Evolutionary conservation across 306 rosid species (phyloP), one percentile per base, ranked within the genome.

Genomic region (Quercus berberidifolia): DNA sequence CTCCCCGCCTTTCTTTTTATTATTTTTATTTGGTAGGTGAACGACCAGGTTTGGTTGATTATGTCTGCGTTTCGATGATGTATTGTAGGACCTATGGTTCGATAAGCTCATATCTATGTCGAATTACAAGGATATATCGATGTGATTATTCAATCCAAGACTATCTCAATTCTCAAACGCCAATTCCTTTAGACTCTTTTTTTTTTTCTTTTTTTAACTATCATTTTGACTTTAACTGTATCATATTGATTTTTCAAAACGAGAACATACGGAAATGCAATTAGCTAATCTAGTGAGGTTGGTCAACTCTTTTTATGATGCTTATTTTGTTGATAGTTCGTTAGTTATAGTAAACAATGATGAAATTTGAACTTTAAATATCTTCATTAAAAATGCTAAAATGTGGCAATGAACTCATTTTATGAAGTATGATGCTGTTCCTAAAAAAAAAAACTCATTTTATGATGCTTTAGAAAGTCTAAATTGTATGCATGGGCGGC

Each of bases 1-100:
- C 1, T 9, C 2, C 49, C 69, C 55, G 30, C 38, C 74, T 3
- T 38, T 13, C 1, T 20, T 33, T 3, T 20, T 7, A 1, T 19
- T 58, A 18, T 77, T 81, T 76, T 71, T 21, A 35, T 71, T 28
- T 18, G 78, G 81, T 71, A 26, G 81, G 62, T 82, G 83, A 74
- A 71, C 78, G 14, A 49, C 81, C 72, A 18, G 28, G 43, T 49
- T 51, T 49, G 51, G 35, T n/a, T 54, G 55, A 69, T 41, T 21
- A 35, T 41, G 6, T n/a, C 7, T n/a, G 13, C n/a, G 17, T 21
- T 8, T 9, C 73, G 13, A 5, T 67, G 15, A 43, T 43, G 46
- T 49, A 12, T 11, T 10, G 54, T 43, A 18, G 23, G 51, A 69
- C 31, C 18, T 14, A 43, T 52, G 10, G 46, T 35, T 35, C 13